Percentiles rank a stretch among this genome's conserved stretches.
Conservation (phyloP, 2,329 filamentous ascomycete genomes). For the Stenocarpella maydis region DNA sequence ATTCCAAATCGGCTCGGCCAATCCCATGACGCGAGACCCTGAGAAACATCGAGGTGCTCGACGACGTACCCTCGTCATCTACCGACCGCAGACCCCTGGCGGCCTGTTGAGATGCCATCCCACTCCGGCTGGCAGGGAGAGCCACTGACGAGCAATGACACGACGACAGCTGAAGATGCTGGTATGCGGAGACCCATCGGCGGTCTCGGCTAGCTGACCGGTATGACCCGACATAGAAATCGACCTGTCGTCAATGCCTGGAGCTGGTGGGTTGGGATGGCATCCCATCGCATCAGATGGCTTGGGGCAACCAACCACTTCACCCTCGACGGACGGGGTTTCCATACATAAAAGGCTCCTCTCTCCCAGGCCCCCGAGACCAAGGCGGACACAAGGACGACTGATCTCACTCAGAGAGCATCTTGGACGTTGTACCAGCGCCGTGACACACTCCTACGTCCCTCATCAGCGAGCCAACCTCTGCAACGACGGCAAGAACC, state of each 20-base stretch:
- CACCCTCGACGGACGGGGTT: neutral
- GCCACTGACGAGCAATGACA: conserved; percentile 26
- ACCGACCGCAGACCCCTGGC: conserved; percentile 13
- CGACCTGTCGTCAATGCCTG: conserved; percentile 23
- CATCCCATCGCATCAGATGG: neutral
- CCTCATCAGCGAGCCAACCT: neutral
- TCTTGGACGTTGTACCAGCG: neutral
- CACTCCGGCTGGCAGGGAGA: conserved; percentile 1
- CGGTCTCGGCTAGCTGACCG: conserved; percentile 23
- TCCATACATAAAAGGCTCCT: neutral
- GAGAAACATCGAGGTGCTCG: conserved; percentile 19
- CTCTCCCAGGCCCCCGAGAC: neutral
- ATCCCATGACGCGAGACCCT: conserved; percentile 21
- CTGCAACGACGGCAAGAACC: neutral
- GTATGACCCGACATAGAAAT: conserved; percentile 29
- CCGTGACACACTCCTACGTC: neutral
- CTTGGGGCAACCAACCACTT: neutral
- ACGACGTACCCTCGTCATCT: conserved; percentile 25
- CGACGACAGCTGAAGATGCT: conserved; percentile 26
- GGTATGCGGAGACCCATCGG: conserved; percentile 27
- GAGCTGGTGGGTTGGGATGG: conserved; percentile 5
- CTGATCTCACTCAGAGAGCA: neutral
- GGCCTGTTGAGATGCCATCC: conserved; percentile 19
- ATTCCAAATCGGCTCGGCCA: conserved; percentile 35
- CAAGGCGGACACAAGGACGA: neutral